Percentiles rank a stretch among this genome's conserved stretches.
Evolutionary conservation across 345 rosid species (phyloP).

Genomic region (Salix suchowensis): DNA sequence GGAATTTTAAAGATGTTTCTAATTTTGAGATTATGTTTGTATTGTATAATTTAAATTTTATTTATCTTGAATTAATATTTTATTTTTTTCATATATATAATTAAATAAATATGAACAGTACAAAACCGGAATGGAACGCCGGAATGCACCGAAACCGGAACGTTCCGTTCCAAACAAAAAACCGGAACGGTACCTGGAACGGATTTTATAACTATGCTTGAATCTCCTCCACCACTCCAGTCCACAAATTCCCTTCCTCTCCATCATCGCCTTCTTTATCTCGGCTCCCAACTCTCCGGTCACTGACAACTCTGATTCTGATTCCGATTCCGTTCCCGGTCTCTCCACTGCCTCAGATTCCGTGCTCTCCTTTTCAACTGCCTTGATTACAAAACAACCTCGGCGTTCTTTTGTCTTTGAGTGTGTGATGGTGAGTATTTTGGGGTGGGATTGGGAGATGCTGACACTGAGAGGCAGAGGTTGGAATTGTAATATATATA

Average conservation of each 20-base stretch:
- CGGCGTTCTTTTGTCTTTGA: not conserved
- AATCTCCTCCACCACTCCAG: constrained; percentile 84
- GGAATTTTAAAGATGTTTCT: too few relatives aligned
- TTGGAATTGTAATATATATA: not conserved
- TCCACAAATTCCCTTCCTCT: constrained; percentile 45
- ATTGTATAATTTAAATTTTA: too few relatives aligned
- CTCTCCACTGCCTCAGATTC: constrained; percentile 19
- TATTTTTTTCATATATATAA: too few relatives aligned
- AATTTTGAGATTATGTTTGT: too few relatives aligned
- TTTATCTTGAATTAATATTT: too few relatives aligned
- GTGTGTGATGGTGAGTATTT: not conserved
- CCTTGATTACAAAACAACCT: constrained; percentile 12
- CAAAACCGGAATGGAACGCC: too few relatives aligned
- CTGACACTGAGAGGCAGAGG: not conserved
- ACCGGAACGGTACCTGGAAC: too few relatives aligned
- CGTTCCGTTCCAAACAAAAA: too few relatives aligned
- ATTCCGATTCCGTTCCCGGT: constrained; percentile 19
- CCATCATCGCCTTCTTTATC: constrained; percentile 69
- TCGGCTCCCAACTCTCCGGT: constrained; percentile 54
- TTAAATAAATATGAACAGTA: too few relatives aligned
- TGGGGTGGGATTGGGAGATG: constrained; percentile 4
- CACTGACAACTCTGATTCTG: constrained; percentile 5
- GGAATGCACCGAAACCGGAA: too few relatives aligned
- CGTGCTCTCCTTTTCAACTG: constrained; percentile 53
- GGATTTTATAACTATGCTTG: too few relatives aligned